phyloP scores from a whole-genome alignment of 345 rosid species.

The Limnanthes douglasii region DNA sequence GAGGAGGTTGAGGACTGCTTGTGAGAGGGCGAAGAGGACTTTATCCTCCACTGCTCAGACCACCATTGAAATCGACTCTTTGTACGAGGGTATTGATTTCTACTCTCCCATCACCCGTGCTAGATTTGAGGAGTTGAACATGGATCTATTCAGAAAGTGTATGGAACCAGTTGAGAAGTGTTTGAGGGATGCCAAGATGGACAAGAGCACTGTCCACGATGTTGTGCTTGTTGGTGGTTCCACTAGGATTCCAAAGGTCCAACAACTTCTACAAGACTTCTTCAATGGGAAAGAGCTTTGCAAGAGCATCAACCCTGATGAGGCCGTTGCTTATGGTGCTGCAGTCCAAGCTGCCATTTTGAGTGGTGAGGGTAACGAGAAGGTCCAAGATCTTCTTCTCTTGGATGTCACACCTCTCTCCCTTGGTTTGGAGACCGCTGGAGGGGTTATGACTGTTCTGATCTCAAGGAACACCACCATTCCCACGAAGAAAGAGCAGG shows the following conservation, averaged over 20 bases:
- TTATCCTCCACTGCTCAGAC: constrained; percentile 53
- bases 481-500: constrained; percentile 45
- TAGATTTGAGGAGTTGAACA: constrained; percentile 33
- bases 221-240: constrained; percentile 51
- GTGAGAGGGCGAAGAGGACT: constrained; percentile 54
- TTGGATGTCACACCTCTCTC: constrained; percentile 44
- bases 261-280: constrained; percentile 36
- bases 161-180: constrained; percentile 49
- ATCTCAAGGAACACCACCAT: constrained; percentile 47
- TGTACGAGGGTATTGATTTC: constrained; percentile 36
- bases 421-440: constrained; percentile 39
- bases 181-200: constrained; percentile 57
- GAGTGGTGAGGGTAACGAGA: constrained; percentile 56
- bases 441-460: constrained; percentile 51
- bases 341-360: constrained; percentile 52
- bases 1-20: constrained; percentile 60
- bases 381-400: constrained; percentile 29
- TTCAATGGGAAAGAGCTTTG: constrained; percentile 45
- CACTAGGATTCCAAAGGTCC: constrained; percentile 43
- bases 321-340: constrained; percentile 57
- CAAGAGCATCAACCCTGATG: constrained; percentile 46
- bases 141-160: constrained; percentile 39
- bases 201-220: constrained; percentile 39
- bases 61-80: constrained; percentile 38
- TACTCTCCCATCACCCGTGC: constrained; percentile 35